phyloP scores from a whole-genome alignment of 2,329 filamentous ascomycete genomes.

The Apiospora rasikravindrae region DNA sequence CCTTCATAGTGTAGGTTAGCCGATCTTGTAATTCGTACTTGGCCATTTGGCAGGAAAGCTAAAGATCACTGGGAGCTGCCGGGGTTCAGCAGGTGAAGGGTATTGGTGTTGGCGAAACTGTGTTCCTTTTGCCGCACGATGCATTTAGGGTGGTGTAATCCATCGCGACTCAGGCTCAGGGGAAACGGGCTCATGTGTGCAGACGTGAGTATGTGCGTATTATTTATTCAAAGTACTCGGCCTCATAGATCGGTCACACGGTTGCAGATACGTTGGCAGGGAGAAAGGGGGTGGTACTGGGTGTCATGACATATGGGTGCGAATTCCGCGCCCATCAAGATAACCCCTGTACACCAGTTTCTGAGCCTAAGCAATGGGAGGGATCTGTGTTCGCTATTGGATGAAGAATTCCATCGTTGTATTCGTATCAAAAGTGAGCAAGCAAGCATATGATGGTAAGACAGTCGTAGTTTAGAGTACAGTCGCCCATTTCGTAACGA shows the following conservation, averaged over 20 bases:
- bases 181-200: not conserved
- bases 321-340: not conserved
- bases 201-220: not conserved
- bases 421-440: not conserved
- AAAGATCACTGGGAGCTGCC: too few relatives aligned
- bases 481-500: not conserved
- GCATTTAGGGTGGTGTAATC: not conserved
- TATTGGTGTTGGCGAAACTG: not conserved
- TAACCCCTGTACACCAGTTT: too few relatives aligned
- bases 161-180: not conserved
- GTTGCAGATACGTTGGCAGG: not conserved
- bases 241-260: not conserved
- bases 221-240: not conserved
- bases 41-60: too few relatives aligned
- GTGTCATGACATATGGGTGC: not conserved
- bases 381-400: not conserved
- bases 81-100: not conserved
- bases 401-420: not conserved
- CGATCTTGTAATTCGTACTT: too few relatives aligned
- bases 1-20: not conserved
- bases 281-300: not conserved
- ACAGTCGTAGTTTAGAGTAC: not conserved
- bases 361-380: not conserved
- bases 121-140: not conserved
- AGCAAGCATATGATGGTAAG: not conserved